These are phyloP conservation scores for Fusarium sp. DNA, from an alignment of 2,329 filamentous ascomycete genomes.

Conservation along the genomic window DNA sequence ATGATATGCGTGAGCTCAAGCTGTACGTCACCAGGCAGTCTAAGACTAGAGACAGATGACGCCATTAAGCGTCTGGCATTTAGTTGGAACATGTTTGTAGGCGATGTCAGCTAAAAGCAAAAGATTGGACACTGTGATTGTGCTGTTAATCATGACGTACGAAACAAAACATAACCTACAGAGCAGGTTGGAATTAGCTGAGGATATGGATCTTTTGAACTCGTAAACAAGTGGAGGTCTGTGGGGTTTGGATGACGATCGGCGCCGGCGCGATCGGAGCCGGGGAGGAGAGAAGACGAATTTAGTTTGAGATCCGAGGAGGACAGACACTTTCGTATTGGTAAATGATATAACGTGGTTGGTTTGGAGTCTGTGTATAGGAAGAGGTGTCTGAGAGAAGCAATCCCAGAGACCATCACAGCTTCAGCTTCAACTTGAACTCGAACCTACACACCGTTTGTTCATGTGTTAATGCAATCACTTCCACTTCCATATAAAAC, in stretches of 20 bases:
- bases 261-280: constrained; percentile 35
- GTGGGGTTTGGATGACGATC: constrained; percentile 36
- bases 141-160: constrained; percentile 17
- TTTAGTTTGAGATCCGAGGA: constrained; percentile 24
- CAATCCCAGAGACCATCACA: not conserved
- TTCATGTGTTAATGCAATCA: constrained; percentile 1
- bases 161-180: constrained; percentile 24
- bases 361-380: not conserved
- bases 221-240: constrained; percentile 19
- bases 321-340: not conserved
- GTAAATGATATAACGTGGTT: not conserved
- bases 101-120: not conserved
- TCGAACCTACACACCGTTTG: not conserved
- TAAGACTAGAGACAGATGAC: constrained; percentile 1
- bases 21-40: constrained; percentile 28
- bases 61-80: not conserved
- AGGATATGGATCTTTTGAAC: not conserved
- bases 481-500: not conserved
- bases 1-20: constrained; percentile 7
- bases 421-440: not conserved
- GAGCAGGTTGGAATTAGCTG: constrained; percentile 2
- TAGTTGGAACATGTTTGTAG: not conserved
- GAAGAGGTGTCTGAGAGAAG: not conserved
- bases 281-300: constrained; percentile 26
- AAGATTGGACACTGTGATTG: not conserved